Percentiles rank a stretch among this genome's conserved stretches.
These are phyloP conservation scores for Laguncularia racemosa DNA, from an alignment of 345 rosid species.

Conservation along the genomic window DNA sequence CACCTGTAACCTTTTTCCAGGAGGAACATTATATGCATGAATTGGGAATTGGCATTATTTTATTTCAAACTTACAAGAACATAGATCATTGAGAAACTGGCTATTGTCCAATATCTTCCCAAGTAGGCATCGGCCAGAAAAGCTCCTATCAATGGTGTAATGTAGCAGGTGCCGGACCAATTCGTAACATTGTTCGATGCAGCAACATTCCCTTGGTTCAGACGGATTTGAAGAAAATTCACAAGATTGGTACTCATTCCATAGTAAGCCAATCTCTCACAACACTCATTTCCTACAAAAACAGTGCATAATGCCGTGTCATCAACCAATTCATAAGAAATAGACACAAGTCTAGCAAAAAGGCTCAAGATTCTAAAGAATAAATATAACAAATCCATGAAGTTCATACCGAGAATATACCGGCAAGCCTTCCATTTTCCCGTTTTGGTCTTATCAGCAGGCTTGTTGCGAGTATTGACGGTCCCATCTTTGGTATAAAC, in stretches of 20 bases:
- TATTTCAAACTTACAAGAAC: slow-evolving; percentile 45
- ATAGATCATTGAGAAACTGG: slow-evolving; percentile 63
- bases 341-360: background rate
- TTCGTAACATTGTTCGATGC: slow-evolving; percentile 84
- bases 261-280: slow-evolving; percentile 95
- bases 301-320: background rate
- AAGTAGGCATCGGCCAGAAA: slow-evolving; percentile 89
- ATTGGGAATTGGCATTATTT: no score
- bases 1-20: no score
- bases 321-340: background rate
- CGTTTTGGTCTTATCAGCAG: slow-evolving; percentile 62
- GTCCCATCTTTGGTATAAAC: slow-evolving; percentile 69
- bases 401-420: slow-evolving; percentile 63
- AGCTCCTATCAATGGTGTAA: slow-evolving; percentile 86
- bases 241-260: slow-evolving; percentile 98
- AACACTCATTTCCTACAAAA: slow-evolving; percentile 64
- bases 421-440: slow-evolving; percentile 95
- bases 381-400: background rate
- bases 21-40: no score
- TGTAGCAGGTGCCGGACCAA: slow-evolving; percentile 93
- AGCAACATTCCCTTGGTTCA: slow-evolving; percentile 61
- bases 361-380: background rate
- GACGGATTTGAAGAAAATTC: slow-evolving; percentile 56
- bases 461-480: slow-evolving; percentile 51
- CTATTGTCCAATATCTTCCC: slow-evolving; percentile 91